Evolutionary conservation across 2,329 filamentous ascomycete genomes (phyloP).

Genomic region (Colletotrichum lindemuthianum): DNA sequence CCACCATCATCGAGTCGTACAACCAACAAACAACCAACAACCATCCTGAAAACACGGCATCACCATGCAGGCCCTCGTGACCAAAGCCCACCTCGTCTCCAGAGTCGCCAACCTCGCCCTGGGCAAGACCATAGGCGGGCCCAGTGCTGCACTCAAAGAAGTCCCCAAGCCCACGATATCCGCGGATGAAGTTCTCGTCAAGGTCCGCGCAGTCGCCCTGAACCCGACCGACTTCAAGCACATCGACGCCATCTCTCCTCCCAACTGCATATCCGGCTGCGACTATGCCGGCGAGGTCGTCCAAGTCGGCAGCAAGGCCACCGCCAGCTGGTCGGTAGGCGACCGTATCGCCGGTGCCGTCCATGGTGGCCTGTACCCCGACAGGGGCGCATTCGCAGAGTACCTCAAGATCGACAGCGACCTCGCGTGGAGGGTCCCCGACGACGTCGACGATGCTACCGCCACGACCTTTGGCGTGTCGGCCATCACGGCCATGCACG

Average conservation of each 20-base stretch:
- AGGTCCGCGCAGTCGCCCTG: conserved; percentile 44
- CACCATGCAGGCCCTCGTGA: too few species aligned
- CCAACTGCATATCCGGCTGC: conserved; percentile 41
- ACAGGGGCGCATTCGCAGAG: conserved; percentile 43
- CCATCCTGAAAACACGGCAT: too few species aligned
- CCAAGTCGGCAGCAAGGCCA: conserved; percentile 40
- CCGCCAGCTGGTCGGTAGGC: conserved; percentile 33
- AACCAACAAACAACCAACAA: too few species aligned
- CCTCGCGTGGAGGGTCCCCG: conserved; percentile 40
- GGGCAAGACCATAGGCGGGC: too few species aligned
- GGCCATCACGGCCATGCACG: conserved; percentile 40
- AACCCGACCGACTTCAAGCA: conserved; percentile 47
- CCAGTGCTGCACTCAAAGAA: neutral
- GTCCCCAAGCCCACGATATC: conserved; percentile 12
- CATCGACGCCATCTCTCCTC: conserved; percentile 43
- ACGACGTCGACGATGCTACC: conserved; percentile 37
- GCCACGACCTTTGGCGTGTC: conserved; percentile 44
- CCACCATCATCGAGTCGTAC: too few species aligned
- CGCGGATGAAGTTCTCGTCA: conserved; percentile 41
- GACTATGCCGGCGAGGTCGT: conserved; percentile 47
- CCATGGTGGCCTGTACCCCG: conserved; percentile 39
- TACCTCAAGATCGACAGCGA: conserved; percentile 40
- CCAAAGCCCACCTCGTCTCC: too few species aligned
- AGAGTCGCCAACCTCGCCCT: too few species aligned
- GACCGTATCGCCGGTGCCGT: conserved; percentile 43